A percentile compares a stretch with the other conserved stretches of the same genome.
These are phyloP conservation scores for Xanthoparmelia taractica DNA, from an alignment of 495 filamentous ascomycete genomes.

Conservation along the genomic window DNA sequence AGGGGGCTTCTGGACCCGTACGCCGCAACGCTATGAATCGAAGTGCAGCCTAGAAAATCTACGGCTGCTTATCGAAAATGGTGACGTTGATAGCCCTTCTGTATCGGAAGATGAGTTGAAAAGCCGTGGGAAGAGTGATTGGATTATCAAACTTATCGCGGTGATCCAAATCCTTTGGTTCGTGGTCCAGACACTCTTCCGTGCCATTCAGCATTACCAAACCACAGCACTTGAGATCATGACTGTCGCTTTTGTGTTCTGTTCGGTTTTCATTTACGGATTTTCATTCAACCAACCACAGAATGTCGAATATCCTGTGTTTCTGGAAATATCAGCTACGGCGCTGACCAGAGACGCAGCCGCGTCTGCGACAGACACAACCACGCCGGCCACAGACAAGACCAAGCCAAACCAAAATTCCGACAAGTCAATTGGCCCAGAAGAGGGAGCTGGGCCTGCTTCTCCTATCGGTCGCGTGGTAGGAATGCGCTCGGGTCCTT, in stretches of 20 bases:
- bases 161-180: conserved; percentile 30
- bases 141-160: conserved; percentile 29
- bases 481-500: not conserved
- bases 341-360: too few species aligned
- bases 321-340: not conserved
- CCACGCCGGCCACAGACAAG: not conserved
- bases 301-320: conserved; percentile 18
- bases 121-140: conserved; percentile 24
- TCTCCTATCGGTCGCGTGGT: not conserved
- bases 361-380: not conserved
- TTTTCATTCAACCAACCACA: conserved; percentile 14
- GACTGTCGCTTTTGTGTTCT: conserved; percentile 29
- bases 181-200: conserved; percentile 25
- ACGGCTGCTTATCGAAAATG: not conserved
- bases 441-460: not conserved
- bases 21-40: not conserved
- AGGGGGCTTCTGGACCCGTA: conserved; percentile 25
- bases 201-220: conserved; percentile 18
- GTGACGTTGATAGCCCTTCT: not conserved
- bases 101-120: conserved; percentile 15
- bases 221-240: conserved; percentile 32
- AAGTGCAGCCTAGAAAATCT: not conserved
- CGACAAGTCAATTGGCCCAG: not conserved
- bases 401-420: not conserved
- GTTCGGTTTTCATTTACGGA: conserved; percentile 20